phyloP scores from a whole-genome alignment of 352 stramenopile species.

The Stramenopiles sp. region DNA sequence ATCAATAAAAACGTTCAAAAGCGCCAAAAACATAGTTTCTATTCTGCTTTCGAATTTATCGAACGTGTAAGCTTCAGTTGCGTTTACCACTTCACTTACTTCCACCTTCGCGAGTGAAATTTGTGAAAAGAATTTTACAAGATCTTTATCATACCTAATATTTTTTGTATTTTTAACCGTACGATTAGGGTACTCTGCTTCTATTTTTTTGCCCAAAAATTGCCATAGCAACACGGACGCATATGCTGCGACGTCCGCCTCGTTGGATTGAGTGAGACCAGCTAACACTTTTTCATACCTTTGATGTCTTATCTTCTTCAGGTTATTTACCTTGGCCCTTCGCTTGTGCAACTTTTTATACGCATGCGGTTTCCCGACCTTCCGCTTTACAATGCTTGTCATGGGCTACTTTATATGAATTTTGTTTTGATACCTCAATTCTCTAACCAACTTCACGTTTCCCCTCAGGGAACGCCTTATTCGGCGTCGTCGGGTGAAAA shows the following conservation, averaged over 20 bases:
- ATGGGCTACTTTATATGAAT: no score
- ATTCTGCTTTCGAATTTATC: slow-evolving; percentile 1
- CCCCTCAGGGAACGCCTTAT: no score
- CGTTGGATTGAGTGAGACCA: neutral
- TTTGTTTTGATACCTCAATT: no score
- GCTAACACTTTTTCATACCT: neutral
- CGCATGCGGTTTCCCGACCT: slow-evolving; percentile 2
- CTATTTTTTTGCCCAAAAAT: neutral
- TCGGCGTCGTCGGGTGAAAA: no score
- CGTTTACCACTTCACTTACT: neutral
- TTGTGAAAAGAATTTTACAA: slow-evolving; percentile 11
- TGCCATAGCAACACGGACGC: neutral
- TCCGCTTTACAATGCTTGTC: neutral
- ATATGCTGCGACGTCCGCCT: neutral
- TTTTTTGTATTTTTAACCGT: neutral
- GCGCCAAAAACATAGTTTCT: neutral
- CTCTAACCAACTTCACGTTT: no score
- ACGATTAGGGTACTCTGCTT: neutral
- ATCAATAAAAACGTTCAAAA: neutral
- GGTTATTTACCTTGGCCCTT: neutral
- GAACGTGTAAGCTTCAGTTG: neutral
- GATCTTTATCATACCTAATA: neutral
- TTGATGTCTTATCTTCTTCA: neutral
- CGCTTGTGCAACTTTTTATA: slow-evolving; percentile 6
- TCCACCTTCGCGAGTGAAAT: neutral